Base-by-base conservation (phyloP, 2,329 filamentous ascomycete genomes). In the Aspergillus puulaauensis region DNA sequence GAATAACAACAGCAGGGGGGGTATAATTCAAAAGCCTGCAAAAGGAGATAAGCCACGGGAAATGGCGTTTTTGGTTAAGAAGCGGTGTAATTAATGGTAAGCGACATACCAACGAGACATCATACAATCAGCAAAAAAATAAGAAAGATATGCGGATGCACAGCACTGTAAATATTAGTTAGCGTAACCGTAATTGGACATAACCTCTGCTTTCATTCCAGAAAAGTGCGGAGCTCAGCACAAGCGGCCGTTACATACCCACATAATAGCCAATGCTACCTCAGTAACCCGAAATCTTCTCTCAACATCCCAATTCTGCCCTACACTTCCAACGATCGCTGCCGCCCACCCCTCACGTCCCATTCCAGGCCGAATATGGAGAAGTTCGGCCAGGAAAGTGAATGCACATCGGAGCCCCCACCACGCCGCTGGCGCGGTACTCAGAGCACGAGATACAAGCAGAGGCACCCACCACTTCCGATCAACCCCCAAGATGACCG, bases 41-140 rank as follows among this genome's bases (percentile, higher is more conserved):
- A n/a, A 14, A 24, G 31, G 17, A 41, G 17, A 21, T 33, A 48
- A 40, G 37, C 17, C 50, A 56, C 41, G 40, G 39, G 35, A 56
- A 33, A 48, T 4, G 46, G 4, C 35, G 44, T 43, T 48, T 12
- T n/a, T 33, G 50, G 9, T 19, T 6, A n/a, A 54, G 15, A 40
- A 37, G 24, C n/a, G 39, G 33, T 14, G 4, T 27, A n/a, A 31
- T 31, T 4, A 4, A 45, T 33, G 31, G 35, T 41, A 12, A 40
- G 33, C 17, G 44, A 75, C 81, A 45, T 70, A 90, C 88, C 90
- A 93, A 75, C 90, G 81, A 61, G 89, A 91, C 89, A 93, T 92
- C 67, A 93, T 83, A 74, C 89, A 91, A 75, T 93, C 90, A 57
- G 89, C 90, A 71, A 93, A 93, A 78, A 91, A 90, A 74, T 91